Conservation (phyloP, 1,284 basidiomycete genomes). For the Microbotryomycetes sp. region DNA sequence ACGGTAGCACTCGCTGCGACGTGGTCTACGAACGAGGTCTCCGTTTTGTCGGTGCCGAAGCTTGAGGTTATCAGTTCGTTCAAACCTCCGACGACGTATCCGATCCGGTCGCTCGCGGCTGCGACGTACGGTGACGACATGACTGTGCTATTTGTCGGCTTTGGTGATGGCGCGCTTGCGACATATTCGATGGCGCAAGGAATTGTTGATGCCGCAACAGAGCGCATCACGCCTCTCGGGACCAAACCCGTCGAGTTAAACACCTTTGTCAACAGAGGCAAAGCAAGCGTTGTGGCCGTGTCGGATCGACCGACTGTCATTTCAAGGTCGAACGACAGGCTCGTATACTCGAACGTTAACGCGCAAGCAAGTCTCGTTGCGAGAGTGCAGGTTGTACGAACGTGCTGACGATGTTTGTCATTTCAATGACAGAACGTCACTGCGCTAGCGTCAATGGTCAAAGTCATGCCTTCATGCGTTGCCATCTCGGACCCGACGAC, state of each 20-base stretch:
- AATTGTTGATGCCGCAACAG: slow-evolving; percentile 37
- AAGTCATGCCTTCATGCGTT: not conserved
- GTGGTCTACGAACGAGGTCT: slow-evolving; percentile 63
- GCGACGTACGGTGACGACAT: slow-evolving; percentile 52
- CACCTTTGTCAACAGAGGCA: slow-evolving; percentile 27
- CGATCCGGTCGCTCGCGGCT: slow-evolving; percentile 64
- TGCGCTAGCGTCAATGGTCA: slow-evolving; percentile 9
- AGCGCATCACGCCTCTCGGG: slow-evolving; percentile 61
- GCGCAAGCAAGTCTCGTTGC: slow-evolving; percentile 11
- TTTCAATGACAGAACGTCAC: slow-evolving; percentile 26
- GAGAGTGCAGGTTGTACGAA: not conserved
- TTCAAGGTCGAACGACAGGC: slow-evolving; percentile 28
- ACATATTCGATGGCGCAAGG: slow-evolving; percentile 48
- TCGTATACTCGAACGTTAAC: slow-evolving; percentile 37
- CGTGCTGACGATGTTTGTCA: not conserved
- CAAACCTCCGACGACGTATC: slow-evolving; percentile 47
- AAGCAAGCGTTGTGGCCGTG: slow-evolving; percentile 35
- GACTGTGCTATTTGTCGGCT: slow-evolving; percentile 62
- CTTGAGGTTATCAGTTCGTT: slow-evolving; percentile 41
- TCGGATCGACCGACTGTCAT: slow-evolving; percentile 39
- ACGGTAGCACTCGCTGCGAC: slow-evolving; percentile 57
- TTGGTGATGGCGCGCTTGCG: slow-evolving; percentile 71
- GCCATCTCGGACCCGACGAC: slow-evolving; percentile 29
- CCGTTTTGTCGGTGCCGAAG: slow-evolving; percentile 51
- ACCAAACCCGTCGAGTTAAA: slow-evolving; percentile 57